Base-by-base conservation (phyloP, 2,329 filamentous ascomycete species). In the Mollisiaceae sp. region DNA sequence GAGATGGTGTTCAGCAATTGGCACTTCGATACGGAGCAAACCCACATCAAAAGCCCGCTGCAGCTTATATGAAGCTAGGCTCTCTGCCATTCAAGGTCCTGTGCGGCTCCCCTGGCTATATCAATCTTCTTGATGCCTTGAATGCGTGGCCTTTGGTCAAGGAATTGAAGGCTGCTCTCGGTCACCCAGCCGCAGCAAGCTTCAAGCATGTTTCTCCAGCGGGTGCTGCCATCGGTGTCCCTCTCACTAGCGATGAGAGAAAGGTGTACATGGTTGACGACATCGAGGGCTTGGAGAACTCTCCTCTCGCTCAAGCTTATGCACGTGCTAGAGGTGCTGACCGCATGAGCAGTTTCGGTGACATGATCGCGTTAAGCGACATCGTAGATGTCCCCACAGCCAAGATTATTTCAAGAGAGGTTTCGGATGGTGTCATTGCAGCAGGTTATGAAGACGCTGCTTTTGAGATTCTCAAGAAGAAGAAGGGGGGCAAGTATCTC, bases 161-260 rank as follows among this genome's bases (percentile, higher is more conserved):
- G 85, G 95, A 99, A 82, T 87, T 99, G 75, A 96, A 93, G 84
- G 83, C 91, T 73, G 93, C 94, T 24, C 88, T 98, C 24, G 90
- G 91, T 72, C 89, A 91, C 78, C 92, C 95, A 39, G 95, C 95
- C 62, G 95, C 95, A 36, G 94, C 95, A 69, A 97, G 93, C 78
- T 99, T 99, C 89, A 99, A 97, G 88, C 95, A 99, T 78, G 95
- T 98, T 69, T 99, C 95, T 11, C 95, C 95, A 22, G 95, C 95
- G 52, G 95, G 95, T 76, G 95, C 94, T 65, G 94, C 95, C 71
- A 95, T 99, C 75, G 95, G 94, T 71, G 89, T 95, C 8, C 92
- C 93, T 24, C 86, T 99, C 70, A 92, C 83, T 70, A 88, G 91
- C 47, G 91, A 92, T 60, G 95, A 99, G 86, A 90, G 92, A 80